A percentile compares a stretch with the other conserved stretches of the same genome.
phyloP scores from a whole-genome alignment of 345 rosid species.

The Mangifera indica region DNA sequence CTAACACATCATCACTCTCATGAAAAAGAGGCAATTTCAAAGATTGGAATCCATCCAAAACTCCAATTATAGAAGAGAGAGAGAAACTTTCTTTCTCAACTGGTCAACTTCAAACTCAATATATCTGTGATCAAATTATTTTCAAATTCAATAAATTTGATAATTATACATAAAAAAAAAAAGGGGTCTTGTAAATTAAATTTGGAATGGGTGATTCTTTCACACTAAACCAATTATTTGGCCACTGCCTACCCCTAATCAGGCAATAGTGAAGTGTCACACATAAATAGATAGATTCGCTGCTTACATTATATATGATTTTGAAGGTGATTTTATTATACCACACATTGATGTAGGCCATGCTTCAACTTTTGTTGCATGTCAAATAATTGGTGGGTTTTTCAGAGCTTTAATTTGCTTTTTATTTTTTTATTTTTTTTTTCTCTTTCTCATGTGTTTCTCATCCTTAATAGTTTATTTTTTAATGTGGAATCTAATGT shows the following conservation, averaged over 20 bases:
- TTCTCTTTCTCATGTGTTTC: too few species aligned
- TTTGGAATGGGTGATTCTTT: neutral
- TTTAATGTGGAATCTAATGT: neutral
- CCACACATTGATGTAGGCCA: neutral
- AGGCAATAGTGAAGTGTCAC: neutral
- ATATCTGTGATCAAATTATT: too few species aligned
- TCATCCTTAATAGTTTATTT: neutral
- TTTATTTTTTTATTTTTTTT: neutral
- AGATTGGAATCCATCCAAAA: constrained; percentile 12
- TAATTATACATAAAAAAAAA: too few species aligned
- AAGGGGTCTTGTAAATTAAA: too few species aligned
- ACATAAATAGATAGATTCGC: neutral
- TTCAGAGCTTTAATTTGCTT: neutral
- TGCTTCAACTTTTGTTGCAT: neutral
- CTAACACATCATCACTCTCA: too few species aligned
- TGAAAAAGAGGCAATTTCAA: too few species aligned
- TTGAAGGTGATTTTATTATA: neutral
- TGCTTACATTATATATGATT: neutral
- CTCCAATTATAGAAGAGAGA: constrained; percentile 10
- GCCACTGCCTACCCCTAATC: neutral
- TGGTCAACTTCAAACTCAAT: neutral
- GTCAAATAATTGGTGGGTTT: neutral
- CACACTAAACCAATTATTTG: neutral
- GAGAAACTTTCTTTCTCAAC: neutral
- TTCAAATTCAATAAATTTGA: too few species aligned